Base-by-base conservation (phyloP, 208 protist genomes). In the Acanthamoeba healyi region DNA sequence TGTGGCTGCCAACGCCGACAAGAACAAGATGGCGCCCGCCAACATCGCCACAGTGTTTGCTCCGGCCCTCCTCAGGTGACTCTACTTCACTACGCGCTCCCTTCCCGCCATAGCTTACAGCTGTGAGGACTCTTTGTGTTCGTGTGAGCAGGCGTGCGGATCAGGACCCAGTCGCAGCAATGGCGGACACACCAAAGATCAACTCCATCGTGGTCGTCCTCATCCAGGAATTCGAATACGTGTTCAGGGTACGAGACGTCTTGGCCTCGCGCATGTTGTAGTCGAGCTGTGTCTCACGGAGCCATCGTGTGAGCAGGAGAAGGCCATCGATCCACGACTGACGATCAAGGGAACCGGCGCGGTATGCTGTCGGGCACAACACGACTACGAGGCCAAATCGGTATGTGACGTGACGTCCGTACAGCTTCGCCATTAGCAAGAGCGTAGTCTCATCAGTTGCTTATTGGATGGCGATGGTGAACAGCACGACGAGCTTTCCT, bases 381-480 rank as follows among this genome's bases (percentile, higher is more conserved):
- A 92, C 58, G 86, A 92, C 40, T 92, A 92, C 61, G 86, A 92
- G 58, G 86, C 86, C 51, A 65, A 92, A 56, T 24, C 51, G n/a
- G n/a, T n/a, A n/a, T n/a, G n/a, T n/a, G n/a, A n/a, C n/a, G n/a
- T n/a, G n/a, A n/a, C n/a, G n/a, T n/a, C n/a, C n/a, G n/a, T n/a
- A n/a, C n/a, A n/a, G n/a, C n/a, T n/a, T n/a, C n/a, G n/a, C n/a
- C n/a, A n/a, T n/a, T n/a, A n/a, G n/a, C n/a, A n/a, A n/a, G n/a
- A n/a, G n/a, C n/a, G n/a, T n/a, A n/a, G n/a, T 19, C 34, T 92
- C 61, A 63, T 92, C 49, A 92, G n/a, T n/a, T n/a, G n/a, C n/a
- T n/a, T n/a, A n/a, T n/a, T n/a, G n/a, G n/a, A n/a, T n/a, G n/a
- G n/a, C n/a, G n/a, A n/a, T n/a, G n/a, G n/a, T n/a, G n/a, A n/a